Base-by-base conservation (phyloP, 768 basidiomycete genomes). In the Amanita polypyramis region DNA sequence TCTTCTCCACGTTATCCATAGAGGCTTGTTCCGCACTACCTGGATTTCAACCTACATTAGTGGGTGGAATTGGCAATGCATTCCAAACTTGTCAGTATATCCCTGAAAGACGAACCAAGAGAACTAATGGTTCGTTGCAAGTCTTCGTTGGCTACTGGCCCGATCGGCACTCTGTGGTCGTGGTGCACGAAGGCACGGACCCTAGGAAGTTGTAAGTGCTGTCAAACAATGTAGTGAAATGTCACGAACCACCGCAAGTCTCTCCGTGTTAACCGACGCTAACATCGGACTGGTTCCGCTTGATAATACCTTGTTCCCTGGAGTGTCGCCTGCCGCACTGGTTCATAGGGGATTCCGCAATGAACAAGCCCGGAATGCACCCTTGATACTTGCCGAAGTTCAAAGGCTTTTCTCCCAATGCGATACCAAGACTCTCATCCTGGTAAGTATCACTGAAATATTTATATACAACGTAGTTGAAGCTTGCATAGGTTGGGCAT, bases 141-240 rank as follows among this genome's bases (percentile, higher is more conserved):
- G 77, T 64, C 53, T 79, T 70, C 54, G 76, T 80, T 15, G 79
- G 80, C 5, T 78, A 73, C 53, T 79, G 75, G 67, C 71, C 73
- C 1, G 52, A 62, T 5, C 60, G 72, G 50, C 65, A 71, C 47
- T 65, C 76, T 2, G 68, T 80, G 32, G 69, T 82, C n/a, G 76
- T 81, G 6, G 73, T 73, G 1, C 79, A 80, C 52, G 67, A 82
- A 56, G 80, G 80, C 12, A 81, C 80, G 4, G 75, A 82, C 51
- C 75, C 78, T 5, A 70, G 63, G 0, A 58, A 74, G 49, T 54
- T 82, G 79, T 79, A 53, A 59, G 69, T 47, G 6, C 30, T 1
- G 14, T 21, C 27, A 36, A 35, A 25, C 14, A 11, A 42, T 29
- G 23, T 19, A 14, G 23, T 2, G 3, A 12, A n/a, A 9, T 32